A percentile compares a stretch with the other conserved stretches of the same genome.
Evolutionary conservation across 106 monocot species (phyloP).

Genomic region (Platanthera zijinensis): DNA sequence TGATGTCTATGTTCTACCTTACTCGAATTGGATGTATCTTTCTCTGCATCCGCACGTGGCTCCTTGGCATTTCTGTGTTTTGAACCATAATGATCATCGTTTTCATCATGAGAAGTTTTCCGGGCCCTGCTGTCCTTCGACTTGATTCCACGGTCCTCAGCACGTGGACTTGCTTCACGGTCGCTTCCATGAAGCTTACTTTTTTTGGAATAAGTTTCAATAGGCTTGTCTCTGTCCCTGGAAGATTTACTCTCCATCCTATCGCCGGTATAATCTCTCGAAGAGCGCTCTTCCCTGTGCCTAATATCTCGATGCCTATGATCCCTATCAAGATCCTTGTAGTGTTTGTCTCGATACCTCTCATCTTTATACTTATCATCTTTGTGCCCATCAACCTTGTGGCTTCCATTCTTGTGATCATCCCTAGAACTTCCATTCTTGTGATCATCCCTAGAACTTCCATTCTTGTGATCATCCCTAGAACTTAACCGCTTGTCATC

Average conservation of each 20-base stretch:
- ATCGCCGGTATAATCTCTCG: constrained; percentile 30
- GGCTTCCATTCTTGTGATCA: constrained; percentile 43
- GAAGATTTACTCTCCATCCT: constrained; percentile 37
- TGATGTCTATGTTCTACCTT: constrained; percentile 13
- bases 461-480: too few species aligned
- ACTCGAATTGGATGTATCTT: constrained; percentile 16
- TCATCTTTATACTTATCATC: constrained; percentile 45
- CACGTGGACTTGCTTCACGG: constrained; percentile 27
- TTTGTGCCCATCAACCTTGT: constrained; percentile 29
- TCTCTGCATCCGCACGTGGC: constrained; percentile 25
- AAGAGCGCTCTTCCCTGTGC: constrained; percentile 29
- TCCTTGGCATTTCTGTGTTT: constrained; percentile 38
- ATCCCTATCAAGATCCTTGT: constrained; percentile 44
- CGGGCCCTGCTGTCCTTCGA: constrained; percentile 35
- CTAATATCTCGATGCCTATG: constrained; percentile 33
- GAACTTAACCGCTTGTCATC: too few species aligned
- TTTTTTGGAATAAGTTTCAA: constrained; percentile 49
- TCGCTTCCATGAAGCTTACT: constrained; percentile 44
- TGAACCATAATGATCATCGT: constrained; percentile 41
- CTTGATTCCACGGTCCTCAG: constrained; percentile 31
- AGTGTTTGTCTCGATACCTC: constrained; percentile 39
- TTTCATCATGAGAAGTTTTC: constrained; percentile 59
- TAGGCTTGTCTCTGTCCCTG: constrained; percentile 30
- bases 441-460: too few species aligned
- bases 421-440: constrained; percentile 43